Base-by-base conservation (phyloP, 257 asterid species). In the Lantana camara region DNA sequence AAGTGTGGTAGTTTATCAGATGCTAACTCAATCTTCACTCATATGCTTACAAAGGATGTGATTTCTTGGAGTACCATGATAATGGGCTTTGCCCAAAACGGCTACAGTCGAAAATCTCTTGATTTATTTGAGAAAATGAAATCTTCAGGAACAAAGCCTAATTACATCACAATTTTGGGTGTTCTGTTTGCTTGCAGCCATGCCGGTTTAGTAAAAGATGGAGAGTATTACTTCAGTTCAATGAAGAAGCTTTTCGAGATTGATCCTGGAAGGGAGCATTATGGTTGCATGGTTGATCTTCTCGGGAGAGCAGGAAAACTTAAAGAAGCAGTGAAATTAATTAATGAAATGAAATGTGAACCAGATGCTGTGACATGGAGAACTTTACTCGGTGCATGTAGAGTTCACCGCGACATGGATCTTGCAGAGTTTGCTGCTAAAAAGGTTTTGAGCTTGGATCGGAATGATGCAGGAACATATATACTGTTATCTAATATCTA, bases 1-100 rank as follows among this genome's bases (percentile, higher is more conserved):
- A 92, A 92, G 79, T 87, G 95, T 73, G 98, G 98, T 40, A 79
- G 85, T 71, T 69, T 89, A 69, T 68, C 83, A 46, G 94, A 92
- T 69, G 81, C 98, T 48, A 64, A 83, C 70, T 7, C 21, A 9
- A 54, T 80, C 61, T 92, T 92, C 73, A 63, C 75, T 44, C 79
- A 69, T 19, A 92, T 92, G 98, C 30, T 2, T 35, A 83, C 79
- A 19, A 92, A 83, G 63, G 98, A 91, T 21, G 96, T 88, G 48
- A 86, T 88, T 45, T 91, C 98, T 14, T 91, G 95, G 94, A 92
- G 98, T 81, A 89, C 98, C 55, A 89, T 92, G 96, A 83, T 92
- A 66, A 89, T 83, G 65, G 97, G 98, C 65, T 78, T 82, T 48
- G 98, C 97, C 40, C 97, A 89, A 66, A 92, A 92, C 72, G 98